Percentiles rank a stretch among this genome's conserved stretches.
These are phyloP conservation scores for Trichoderma arundinaceum DNA, from an alignment of 2,329 filamentous ascomycete genomes.

Conservation along the genomic window DNA sequence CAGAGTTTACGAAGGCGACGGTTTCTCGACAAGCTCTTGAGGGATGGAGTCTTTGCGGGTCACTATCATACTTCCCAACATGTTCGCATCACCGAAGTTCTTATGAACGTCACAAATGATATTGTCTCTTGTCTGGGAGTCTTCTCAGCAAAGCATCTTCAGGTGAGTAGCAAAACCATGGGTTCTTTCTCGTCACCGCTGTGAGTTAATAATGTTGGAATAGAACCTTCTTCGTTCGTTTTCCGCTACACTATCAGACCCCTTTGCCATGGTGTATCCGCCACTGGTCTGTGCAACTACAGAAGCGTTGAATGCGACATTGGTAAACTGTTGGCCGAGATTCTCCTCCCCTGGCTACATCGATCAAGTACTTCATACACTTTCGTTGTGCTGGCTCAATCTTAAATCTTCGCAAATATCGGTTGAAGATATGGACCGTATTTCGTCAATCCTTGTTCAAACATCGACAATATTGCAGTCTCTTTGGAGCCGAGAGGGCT, in stretches of 20 bases:
- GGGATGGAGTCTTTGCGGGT: constrained; percentile 61
- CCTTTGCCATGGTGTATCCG: constrained; percentile 65
- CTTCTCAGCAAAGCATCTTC: constrained; percentile 69
- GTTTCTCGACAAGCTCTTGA: constrained; percentile 60
- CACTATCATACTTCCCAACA: constrained; percentile 65
- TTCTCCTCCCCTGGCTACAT: constrained; percentile 61
- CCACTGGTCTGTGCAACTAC: constrained; percentile 60
- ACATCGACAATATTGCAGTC: constrained; percentile 36
- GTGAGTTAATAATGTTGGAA: background rate
- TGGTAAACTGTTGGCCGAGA: constrained; percentile 73
- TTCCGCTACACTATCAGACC: constrained; percentile 68
- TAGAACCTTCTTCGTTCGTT: constrained; percentile 72
- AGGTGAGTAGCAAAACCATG: constrained; percentile 49
- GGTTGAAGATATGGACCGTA: background rate
- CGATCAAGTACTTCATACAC: constrained; percentile 66
- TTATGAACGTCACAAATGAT: constrained; percentile 57
- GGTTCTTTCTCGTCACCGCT: constrained; percentile 23
- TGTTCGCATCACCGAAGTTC: constrained; percentile 59
- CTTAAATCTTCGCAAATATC: constrained; percentile 41
- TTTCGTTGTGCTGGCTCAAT: constrained; percentile 68
- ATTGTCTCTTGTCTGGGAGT: constrained; percentile 65
- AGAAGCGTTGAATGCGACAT: constrained; percentile 59
- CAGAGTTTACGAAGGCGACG: constrained; percentile 40
- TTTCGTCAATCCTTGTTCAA: constrained; percentile 31
- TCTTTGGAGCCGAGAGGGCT: constrained; percentile 36